These are phyloP conservation scores for Blastobotrys apis DNA, from an alignment of 1,139 yeast species.

Conservation along the genomic window DNA sequence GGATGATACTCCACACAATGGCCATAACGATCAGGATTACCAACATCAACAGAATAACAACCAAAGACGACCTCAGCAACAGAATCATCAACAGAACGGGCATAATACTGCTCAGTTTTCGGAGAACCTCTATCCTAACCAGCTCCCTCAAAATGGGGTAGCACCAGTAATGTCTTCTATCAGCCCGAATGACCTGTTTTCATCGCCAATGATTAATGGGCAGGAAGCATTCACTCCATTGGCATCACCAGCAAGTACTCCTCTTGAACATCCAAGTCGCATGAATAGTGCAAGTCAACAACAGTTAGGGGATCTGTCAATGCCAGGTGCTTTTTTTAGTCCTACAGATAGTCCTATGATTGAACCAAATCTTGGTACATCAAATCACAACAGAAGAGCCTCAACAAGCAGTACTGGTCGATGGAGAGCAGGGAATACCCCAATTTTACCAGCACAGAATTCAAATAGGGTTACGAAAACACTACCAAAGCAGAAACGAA, in stretches of 20 bases:
- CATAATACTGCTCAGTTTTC: too few species aligned
- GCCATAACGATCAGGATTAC: neutral
- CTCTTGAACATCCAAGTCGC: constrained; percentile 39
- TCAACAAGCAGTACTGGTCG: neutral
- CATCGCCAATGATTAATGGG: constrained; percentile 23
- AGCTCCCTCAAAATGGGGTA: constrained; percentile 7
- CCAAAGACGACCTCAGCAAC: too few species aligned
- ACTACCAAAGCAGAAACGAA: neutral
- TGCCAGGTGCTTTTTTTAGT: constrained; percentile 39
- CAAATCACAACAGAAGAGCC: constrained; percentile 5
- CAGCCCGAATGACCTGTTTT: constrained; percentile 26
- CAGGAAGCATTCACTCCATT: constrained; percentile 56
- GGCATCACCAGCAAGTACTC: constrained; percentile 71
- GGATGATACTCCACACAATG: neutral
- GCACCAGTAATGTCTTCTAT: constrained; percentile 7
- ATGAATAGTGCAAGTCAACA: neutral
- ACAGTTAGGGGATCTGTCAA: constrained; percentile 28
- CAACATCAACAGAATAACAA: neutral
- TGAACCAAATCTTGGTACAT: constrained; percentile 10
- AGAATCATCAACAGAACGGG: too few species aligned
- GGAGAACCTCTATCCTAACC: constrained; percentile 9
- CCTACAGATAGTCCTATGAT: constrained; percentile 31
- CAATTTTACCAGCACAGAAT: constrained; percentile 8
- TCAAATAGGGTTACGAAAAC: constrained; percentile 9
- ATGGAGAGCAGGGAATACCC: constrained; percentile 3